Evolutionary conservation across 768 basidiomycete species (phyloP), one percentile per base, ranked within the genome.

Genomic region (Clathrus columnatus): DNA sequence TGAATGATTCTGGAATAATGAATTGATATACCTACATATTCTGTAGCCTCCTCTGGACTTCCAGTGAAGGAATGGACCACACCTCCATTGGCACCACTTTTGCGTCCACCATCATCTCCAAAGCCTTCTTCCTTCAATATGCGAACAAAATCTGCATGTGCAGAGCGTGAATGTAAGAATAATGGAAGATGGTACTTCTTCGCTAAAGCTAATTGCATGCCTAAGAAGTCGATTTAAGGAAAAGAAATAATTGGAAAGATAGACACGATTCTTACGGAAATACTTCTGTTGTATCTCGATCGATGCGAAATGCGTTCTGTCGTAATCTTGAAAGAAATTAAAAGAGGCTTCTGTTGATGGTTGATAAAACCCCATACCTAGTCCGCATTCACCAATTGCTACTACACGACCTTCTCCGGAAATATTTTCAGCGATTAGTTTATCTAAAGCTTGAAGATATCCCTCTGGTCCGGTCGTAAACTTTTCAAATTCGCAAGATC

Each of bases 21-120:
- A 18, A 24, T 44, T 16, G 18, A 26, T 17, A 41, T 10, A 67
- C 81, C 63, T 56, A 87, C 85, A 46, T 87, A 68, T 63, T 91
- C 87, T 7, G 65, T 61, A 14, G 77, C 79, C 63, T 92, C 87
- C 32, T 74, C 76, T 3, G 63, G 62, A 0, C 75, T 76, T 4
- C 90, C 90, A 0, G 88, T 89, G 68, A 89, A 89, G 58, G 85
- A 87, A 64, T 91, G 90, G 2, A 90, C 86, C 20, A 91, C 89
- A 1, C 88, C 89, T 3, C 87, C 83, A 20, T 72, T 73, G 17
- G 73, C 81, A 41, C 83, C 87, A 55, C 79, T 70, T 26, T 65
- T 68, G 57, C 64, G 67, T 2, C 84, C 84, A 26, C 83, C 78
- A 60, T 79, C 67, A 36, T 73, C 68, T 16, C 75, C 74, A 63